Conservation (phyloP, 176 grass and related monocot species). For the Eragrostis nindensis region DNA sequence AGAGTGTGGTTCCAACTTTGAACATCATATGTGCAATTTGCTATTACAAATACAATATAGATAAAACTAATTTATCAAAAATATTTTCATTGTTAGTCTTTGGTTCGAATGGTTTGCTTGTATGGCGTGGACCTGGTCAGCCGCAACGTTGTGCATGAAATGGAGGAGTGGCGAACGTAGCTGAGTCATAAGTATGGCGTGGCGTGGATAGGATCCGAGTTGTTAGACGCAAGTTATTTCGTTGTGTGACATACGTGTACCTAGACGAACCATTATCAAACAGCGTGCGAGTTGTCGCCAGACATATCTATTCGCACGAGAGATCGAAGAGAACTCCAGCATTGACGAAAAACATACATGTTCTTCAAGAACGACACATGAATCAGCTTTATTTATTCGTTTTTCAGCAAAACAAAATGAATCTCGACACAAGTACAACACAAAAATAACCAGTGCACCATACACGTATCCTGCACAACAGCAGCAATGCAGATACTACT, state of each 20-base stretch:
- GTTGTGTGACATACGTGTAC: no score
- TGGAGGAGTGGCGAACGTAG: background rate
- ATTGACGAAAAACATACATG: background rate
- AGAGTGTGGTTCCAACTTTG: no score
- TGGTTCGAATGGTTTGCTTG: no score
- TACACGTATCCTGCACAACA: background rate
- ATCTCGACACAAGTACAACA: no score
- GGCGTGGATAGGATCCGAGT: no score
- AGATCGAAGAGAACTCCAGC: background rate
- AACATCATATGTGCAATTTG: no score
- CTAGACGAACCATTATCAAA: background rate
- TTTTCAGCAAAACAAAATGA: no score
- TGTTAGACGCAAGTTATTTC: background rate
- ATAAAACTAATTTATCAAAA: no score
- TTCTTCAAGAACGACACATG: background rate
- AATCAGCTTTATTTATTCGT: background rate
- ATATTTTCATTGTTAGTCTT: no score
- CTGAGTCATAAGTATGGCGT: background rate
- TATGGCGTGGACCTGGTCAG: background rate
- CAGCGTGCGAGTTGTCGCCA: background rate
- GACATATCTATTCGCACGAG: no score
- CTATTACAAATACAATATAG: no score
- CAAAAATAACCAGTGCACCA: no score
- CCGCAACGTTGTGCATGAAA: background rate
- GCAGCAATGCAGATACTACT: background rate